Evolutionary conservation across 2,329 filamentous ascomycete genomes (phyloP).

Genomic region (Didymella segeticola): DNA sequence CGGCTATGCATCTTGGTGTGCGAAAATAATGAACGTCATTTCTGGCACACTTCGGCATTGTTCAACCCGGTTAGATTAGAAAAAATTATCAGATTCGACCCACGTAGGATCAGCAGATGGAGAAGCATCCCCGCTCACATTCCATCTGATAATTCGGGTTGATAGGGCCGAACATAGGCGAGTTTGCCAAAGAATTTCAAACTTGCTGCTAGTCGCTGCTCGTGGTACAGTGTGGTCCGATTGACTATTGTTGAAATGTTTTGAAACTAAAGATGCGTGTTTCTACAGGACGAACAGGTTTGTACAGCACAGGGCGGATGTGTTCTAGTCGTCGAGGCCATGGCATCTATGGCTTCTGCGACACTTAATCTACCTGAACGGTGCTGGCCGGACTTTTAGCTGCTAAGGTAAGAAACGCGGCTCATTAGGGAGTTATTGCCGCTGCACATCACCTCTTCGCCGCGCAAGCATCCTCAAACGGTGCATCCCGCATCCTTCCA

Average conservation of each 20-base stretch:
- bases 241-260: too few species aligned
- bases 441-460: not conserved
- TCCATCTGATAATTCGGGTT: conserved; percentile 12
- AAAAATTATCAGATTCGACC: conserved; percentile 24
- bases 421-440: not conserved
- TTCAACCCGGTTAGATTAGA: conserved; percentile 6
- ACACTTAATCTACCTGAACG: too few species aligned
- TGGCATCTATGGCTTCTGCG: too few species aligned
- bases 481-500: conserved; percentile 18
- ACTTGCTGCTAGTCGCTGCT: too few species aligned
- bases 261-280: too few species aligned
- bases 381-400: not conserved
- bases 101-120: conserved; percentile 8
- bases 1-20: conserved; percentile 16
- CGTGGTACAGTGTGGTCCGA: too few species aligned
- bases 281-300: too few species aligned
- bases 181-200: too few species aligned
- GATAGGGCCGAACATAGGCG: conserved; percentile 5
- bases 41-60: conserved; percentile 8
- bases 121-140: conserved; percentile 5
- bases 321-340: too few species aligned
- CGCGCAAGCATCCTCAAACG: not conserved
- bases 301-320: too few species aligned
- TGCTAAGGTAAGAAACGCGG: not conserved
- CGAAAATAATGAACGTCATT: not conserved